Base-by-base conservation (phyloP, 2,329 filamentous ascomycete genomes). In the Drechslera avenae region DNA sequence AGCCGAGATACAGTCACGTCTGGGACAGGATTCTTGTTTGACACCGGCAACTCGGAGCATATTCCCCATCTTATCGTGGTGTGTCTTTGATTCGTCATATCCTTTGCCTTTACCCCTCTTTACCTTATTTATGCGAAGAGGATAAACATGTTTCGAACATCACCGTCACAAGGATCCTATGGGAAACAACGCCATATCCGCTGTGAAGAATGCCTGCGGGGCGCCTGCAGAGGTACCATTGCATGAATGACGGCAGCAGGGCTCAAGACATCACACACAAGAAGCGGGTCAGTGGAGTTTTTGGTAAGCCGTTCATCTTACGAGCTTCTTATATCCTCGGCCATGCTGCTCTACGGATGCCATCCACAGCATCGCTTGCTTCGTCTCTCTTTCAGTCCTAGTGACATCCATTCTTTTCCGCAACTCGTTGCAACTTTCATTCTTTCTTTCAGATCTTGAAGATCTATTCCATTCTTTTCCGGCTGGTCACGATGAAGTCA, bases 111-210 rank as follows among this genome's bases (percentile, higher is more conserved):
- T 32, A 16, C 16, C 44, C 33, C 26, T 42, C 49, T 26, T 47
- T 41, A 34, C 30, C 28, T 32, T 42, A 21, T 51, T 46, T 37
- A 47, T 50, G 33, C 49, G 30, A 60, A 50, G 57, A 59, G 59
- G 57, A 57, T 32, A 64, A 65, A 69, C 63, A 64, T 67, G 67
- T 69, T 69, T 68, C 62, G 59, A 57, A 43, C 48, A 45, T 23
- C 40, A 40, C 13, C 39, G 41, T 13, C 16, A 37, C 58, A 56
- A 52, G 56, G 63, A 50, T 54, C 18, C 32, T 17, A 30, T 21
- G n/a, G 28, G 35, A 52, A 50, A 52, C 14, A 48, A 12, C 19
- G 16, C 19, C 26, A 36, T 26, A 14, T 21, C 6, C 19, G 19
- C 18, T n/a, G 14, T 5, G 8, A 12, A 4, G 10, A 7, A 31